Conservation (phyloP, 2,329 filamentous ascomycete species). For the Volutella citrinella region DNA sequence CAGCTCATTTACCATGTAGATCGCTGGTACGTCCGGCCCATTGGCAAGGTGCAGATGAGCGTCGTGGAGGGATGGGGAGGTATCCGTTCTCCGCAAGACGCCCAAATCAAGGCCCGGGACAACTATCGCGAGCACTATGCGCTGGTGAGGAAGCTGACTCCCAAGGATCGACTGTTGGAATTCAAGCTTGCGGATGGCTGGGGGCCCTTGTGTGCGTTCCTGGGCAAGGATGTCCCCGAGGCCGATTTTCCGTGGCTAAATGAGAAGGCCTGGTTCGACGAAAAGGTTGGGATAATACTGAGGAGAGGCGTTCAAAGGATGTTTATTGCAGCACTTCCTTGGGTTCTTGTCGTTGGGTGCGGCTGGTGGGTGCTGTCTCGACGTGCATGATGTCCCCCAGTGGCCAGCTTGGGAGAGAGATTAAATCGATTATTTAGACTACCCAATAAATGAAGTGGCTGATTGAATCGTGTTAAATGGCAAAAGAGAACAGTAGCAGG, state of each 20-base stretch:
- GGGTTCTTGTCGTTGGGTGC: too few relatives aligned
- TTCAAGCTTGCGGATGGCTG: constrained; percentile 34
- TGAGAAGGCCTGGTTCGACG: constrained; percentile 18
- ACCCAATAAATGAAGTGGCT: too few relatives aligned
- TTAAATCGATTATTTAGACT: too few relatives aligned
- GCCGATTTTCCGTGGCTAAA: constrained; percentile 25
- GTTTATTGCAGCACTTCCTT: background rate
- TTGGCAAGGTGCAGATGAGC: constrained; percentile 5
- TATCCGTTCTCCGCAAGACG: constrained; percentile 1
- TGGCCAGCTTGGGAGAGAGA: too few relatives aligned
- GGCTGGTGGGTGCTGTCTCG: too few relatives aligned
- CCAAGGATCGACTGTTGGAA: constrained; percentile 19
- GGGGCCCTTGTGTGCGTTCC: constrained; percentile 35
- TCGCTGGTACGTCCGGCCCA: background rate
- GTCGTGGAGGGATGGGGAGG: constrained; percentile 8
- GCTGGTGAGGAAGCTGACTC: background rate
- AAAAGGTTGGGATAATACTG: constrained; percentile 2
- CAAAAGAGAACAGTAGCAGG: too few relatives aligned
- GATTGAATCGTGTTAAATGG: too few relatives aligned
- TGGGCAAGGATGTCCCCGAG: constrained; percentile 30
- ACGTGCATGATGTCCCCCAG: too few relatives aligned
- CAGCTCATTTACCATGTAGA: constrained; percentile 5
- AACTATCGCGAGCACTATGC: constrained; percentile 8
- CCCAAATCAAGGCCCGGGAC: constrained; percentile 2
- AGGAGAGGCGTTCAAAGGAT: background rate